Base-by-base conservation (phyloP, 2,329 filamentous ascomycete genomes). In the Ambrosiella beaveri region DNA sequence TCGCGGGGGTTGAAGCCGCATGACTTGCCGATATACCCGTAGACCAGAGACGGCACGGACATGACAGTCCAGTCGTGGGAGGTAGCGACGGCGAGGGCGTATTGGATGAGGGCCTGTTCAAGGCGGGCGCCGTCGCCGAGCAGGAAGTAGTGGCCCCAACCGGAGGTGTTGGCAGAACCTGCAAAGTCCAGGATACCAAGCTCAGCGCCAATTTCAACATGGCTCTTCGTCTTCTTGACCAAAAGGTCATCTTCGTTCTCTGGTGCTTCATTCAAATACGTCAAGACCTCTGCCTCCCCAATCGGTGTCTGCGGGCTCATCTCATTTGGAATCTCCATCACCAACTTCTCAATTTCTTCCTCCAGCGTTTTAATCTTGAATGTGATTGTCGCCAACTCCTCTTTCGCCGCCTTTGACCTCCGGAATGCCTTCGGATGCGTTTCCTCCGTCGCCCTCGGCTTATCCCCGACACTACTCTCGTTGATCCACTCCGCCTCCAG, bases 101-200 rank as follows among this genome's bases (percentile, higher is more conserved):
- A 96, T 68, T 91, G 85, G 11, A 97, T 74, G 2, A 98, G 78
- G 0, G 93, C 93, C 67, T 97, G 91, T 71, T 98, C 93, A n/a
- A 98, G 78, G 68, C 93, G 80, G 0, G 90, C 90, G 7, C 83
- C 93, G 66, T 95, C 90, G 66, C 91, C 88, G n/a, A 88, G 75
- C 9, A 98, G 80, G 70, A 89, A 97, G 73, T 98, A 98, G 88
- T 89, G 98, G 1, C 93, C 93, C 91, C 91, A 98, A 41, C 93
- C 93, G 2, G 85, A 87, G 1, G 88, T 84, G n/a, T 79, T 82
- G 1, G 84, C 84, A 4, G 89, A 88, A 60, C 79, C 83, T 4
- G 85, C 75, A 66, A 98, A 96, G 71, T 98, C 91, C 56, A 98
- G 75, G n/a, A 98, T 77, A 39, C 84, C 83, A n/a, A 98, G 79